Base-by-base conservation (phyloP, 345 rosid species). In the Cardamine resedifolia region DNA sequence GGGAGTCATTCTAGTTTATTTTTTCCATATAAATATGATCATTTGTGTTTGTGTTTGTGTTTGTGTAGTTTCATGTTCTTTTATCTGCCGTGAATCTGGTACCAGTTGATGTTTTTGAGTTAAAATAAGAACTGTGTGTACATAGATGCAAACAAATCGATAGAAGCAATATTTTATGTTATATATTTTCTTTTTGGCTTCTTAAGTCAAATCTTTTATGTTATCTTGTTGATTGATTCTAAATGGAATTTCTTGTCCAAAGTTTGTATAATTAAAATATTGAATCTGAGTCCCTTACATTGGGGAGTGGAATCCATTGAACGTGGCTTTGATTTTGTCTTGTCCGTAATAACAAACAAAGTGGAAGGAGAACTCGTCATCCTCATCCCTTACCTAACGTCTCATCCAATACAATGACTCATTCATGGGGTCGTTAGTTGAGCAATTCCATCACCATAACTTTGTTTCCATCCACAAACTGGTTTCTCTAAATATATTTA, bases 351-450 rank as follows among this genome's bases (percentile, higher is more conserved):
- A 27, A 45, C 6, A 31, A 31, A 31, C 19, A 7, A 27, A 11
- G 10, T 53, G 27, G 1, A 64, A 64, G 49, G 26, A 14, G n/a
- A 48, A 64, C 41, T 45, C 58, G 66, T 56, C 59, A 65, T 10
- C 16, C 41, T 64, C 66, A 74, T 74, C 61, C 4, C 2, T 39
- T 39, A 73, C 77, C 71, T 66, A 58, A 74, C 66, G 67, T 20
- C 26, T 51, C 66, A 49, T 28, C 67, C 67, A 74, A 58, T 66
- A 58, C 67, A 68, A 38, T 58, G 60, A 57, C 66, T 34, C 66
- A 19, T 65, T 57, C 52, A 57, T 57, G 72, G 51, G 59, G n/a
- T 58, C 45, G 72, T 66, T 74, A 30, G 78, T 38, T 74, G 61
- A 27, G 61, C 72, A 58, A 28, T 74, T 23, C 67, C 60, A 74